Conservation (phyloP, 345 rosid species). For the Salix purpurea region DNA sequence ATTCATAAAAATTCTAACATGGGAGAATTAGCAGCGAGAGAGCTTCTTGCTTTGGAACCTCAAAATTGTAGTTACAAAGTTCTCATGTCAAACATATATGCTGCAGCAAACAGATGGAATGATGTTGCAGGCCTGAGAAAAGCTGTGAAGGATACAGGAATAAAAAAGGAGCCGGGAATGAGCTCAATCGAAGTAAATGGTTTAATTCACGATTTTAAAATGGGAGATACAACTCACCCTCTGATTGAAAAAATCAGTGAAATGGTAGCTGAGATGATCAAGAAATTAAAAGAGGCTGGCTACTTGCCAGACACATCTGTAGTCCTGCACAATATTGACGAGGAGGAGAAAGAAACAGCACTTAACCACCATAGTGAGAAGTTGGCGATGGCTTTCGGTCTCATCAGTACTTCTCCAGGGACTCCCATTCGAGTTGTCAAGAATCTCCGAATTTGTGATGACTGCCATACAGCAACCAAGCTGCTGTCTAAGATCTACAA, state of each 20-base stretch:
- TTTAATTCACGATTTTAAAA: constrained; percentile 23
- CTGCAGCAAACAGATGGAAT: constrained; percentile 37
- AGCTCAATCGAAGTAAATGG: constrained; percentile 40
- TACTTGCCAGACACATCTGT: constrained; percentile 23
- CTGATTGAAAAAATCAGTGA: constrained; percentile 15
- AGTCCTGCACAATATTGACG: constrained; percentile 20
- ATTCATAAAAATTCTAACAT: constrained; percentile 27
- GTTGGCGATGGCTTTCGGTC: constrained; percentile 32
- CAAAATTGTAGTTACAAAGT: constrained; percentile 26
- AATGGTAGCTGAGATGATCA: constrained; percentile 23
- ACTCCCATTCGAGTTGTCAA: constrained; percentile 18
- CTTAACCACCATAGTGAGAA: constrained; percentile 27
- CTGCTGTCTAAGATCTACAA: constrained; percentile 26
- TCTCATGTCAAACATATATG: constrained; percentile 41
- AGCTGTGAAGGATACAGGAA: constrained; percentile 22
- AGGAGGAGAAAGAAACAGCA: constrained; percentile 28
- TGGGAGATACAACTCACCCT: constrained; percentile 27
- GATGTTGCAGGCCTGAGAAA: constrained; percentile 38
- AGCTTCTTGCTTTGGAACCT: constrained; percentile 32
- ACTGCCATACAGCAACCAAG: constrained; percentile 30
- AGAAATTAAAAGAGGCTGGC: constrained; percentile 25
- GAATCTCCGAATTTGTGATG: constrained; percentile 31
- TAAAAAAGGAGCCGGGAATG: constrained; percentile 38
- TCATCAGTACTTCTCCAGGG: constrained; percentile 27
- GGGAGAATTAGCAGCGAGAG: constrained; percentile 31